Conservation (phyloP, 202 grass and related monocot species). For the Setaria viridis region DNA sequence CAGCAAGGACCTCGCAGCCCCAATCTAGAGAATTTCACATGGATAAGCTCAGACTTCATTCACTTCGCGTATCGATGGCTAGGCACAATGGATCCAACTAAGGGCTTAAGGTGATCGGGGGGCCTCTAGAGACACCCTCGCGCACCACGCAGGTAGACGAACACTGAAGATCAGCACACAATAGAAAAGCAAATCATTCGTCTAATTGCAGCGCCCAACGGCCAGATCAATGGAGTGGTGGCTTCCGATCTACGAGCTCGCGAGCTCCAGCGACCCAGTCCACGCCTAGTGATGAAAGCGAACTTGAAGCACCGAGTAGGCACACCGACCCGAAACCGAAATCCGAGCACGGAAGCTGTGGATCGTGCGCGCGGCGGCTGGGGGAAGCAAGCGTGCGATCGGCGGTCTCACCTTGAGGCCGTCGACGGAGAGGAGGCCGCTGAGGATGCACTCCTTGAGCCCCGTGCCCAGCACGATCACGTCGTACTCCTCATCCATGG, state of each 20-base stretch:
- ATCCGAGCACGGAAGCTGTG: conserved; percentile 21
- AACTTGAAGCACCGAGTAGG: neutral
- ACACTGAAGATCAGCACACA: neutral
- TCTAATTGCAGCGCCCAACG: neutral
- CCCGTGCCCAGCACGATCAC: conserved; percentile 96
- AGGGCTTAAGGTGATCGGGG: neutral
- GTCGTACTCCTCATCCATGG: conserved; percentile 98
- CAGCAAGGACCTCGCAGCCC: neutral
- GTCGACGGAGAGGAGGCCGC: conserved; percentile 98
- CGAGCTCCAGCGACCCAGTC: conserved; percentile 26
- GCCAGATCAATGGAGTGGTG: conserved; percentile 33
- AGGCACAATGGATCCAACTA: neutral
- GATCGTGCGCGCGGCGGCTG: conserved; percentile 3
- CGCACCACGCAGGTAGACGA: neutral
- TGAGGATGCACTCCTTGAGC: conserved; percentile 99
- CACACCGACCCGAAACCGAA: neutral
- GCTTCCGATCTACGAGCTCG: conserved; percentile 30
- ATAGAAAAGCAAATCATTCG: neutral
- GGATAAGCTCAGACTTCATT: neutral
- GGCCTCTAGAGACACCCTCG: neutral
- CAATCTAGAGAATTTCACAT: neutral
- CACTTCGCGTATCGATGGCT: conserved; percentile 9
- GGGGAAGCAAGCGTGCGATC: neutral
- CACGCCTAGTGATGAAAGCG: neutral
- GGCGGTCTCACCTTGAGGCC: conserved; percentile 74